Percentiles rank a stretch among this genome's conserved stretches.
Evolutionary conservation across 1,139 yeast species (phyloP).

Genomic region (Geotrichum restrictum): DNA sequence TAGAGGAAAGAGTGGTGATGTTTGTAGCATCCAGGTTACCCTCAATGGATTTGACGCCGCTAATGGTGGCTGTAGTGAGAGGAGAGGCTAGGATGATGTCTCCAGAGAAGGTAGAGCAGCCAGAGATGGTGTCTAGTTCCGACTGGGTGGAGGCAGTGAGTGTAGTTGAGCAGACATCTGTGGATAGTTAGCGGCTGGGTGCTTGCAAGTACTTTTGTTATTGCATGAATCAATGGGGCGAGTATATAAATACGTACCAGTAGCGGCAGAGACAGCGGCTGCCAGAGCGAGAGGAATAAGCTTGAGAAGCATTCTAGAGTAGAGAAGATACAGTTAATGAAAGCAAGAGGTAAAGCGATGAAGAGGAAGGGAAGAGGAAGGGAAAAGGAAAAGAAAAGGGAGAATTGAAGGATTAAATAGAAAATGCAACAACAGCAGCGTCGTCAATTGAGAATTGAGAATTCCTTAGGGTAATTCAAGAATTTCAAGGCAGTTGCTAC

Average conservation of each 20-base stretch:
- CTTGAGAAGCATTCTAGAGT: background rate
- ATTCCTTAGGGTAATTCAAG: background rate
- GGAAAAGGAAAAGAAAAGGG: background rate
- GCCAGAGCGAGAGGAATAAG: conserved; percentile 5
- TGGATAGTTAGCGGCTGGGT: background rate
- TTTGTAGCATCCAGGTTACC: conserved; percentile 70
- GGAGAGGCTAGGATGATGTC: conserved; percentile 59
- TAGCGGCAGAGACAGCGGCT: background rate
- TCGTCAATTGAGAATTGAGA: background rate
- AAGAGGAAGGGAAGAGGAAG: background rate
- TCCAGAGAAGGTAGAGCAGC: conserved; percentile 80
- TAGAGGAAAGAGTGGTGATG: conserved; percentile 56
- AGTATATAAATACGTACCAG: background rate
- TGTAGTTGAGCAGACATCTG: conserved; percentile 26
- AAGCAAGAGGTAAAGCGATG: background rate
- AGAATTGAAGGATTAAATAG: background rate
- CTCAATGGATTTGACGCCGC: conserved; percentile 60
- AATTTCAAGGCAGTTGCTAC: too few relatives aligned
- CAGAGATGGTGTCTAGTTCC: conserved; percentile 66
- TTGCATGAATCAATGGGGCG: background rate
- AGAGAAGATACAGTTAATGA: background rate
- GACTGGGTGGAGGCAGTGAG: conserved; percentile 56
- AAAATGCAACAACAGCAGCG: background rate
- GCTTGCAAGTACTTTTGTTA: too few relatives aligned
- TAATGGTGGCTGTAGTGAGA: conserved; percentile 46